Evolutionary conservation across 345 rosid genomes (phyloP).

Genomic region (Euphorbia peplus): DNA sequence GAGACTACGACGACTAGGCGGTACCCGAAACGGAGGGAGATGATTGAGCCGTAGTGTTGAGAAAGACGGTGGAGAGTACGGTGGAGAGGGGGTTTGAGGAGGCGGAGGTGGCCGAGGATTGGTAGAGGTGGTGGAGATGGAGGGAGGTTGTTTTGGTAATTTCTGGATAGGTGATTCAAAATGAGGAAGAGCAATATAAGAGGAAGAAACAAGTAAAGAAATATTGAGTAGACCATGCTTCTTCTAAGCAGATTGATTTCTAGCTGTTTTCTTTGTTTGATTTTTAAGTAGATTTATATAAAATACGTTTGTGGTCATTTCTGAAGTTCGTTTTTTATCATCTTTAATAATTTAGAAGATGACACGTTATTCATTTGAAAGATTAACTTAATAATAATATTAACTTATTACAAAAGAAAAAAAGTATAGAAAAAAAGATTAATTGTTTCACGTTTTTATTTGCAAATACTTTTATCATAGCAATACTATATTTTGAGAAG

Average conservation of each 20-base stretch:
- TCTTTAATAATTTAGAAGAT: no score
- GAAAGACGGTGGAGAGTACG: slow-evolving; percentile 30
- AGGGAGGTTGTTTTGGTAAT: slow-evolving; percentile 8
- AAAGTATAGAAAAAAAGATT: no score
- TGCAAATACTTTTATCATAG: no score
- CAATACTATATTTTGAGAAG: no score
- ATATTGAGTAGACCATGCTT: not conserved
- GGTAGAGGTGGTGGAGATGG: slow-evolving; percentile 18
- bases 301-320: no score
- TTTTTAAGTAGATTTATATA: no score
- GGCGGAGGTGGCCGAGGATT: slow-evolving; percentile 21
- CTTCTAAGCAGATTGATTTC: no score
- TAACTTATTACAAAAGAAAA: no score
- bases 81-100: slow-evolving; percentile 12
- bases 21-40: slow-evolving; percentile 31
- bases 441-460: no score
- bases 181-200: not conserved
- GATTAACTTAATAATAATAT: no score
- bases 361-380: no score
- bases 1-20: slow-evolving; percentile 23
- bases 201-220: not conserved
- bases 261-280: not conserved
- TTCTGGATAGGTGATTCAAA: not conserved
- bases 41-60: slow-evolving; percentile 30
- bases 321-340: no score